A percentile compares a stretch with the other conserved stretches of the same genome.
phyloP scores from a whole-genome alignment of 2,329 filamentous ascomycete species.

The Penicillium sp. region DNA sequence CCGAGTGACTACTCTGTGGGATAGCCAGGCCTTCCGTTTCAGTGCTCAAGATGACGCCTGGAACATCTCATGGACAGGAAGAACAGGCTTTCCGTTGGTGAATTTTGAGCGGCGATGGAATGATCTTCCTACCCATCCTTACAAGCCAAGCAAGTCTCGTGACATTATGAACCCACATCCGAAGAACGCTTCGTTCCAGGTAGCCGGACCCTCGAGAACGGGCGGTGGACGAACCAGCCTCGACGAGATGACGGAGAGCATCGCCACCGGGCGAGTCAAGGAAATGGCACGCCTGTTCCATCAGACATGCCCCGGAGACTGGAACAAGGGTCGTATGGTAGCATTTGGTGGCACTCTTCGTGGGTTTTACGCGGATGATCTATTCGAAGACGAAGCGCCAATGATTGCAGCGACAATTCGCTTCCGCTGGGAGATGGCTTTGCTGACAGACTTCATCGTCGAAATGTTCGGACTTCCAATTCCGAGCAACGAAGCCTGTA shows the following conservation, averaged over 20 bases:
- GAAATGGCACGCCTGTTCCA: constrained; percentile 4
- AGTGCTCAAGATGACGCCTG: too few relatives aligned
- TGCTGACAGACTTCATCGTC: constrained; percentile 8
- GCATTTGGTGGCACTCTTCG: not conserved
- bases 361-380: not conserved
- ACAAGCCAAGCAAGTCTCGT: too few relatives aligned
- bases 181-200: too few relatives aligned
- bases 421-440: constrained; percentile 7
- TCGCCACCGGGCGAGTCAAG: not conserved
- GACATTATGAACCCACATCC: too few relatives aligned
- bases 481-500: constrained; percentile 6
- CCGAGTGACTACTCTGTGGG: too few relatives aligned
- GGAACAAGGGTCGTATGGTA: not conserved
- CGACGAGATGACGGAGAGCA: not conserved
- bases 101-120: too few relatives aligned
- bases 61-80: too few relatives aligned
- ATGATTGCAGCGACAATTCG: constrained; percentile 1
- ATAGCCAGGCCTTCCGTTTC: too few relatives aligned
- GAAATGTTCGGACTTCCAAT: constrained; percentile 3
- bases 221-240: not conserved
- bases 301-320: constrained; percentile 5
- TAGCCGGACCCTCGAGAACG: too few relatives aligned
- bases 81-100: too few relatives aligned
- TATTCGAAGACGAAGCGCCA: too few relatives aligned
- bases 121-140: too few relatives aligned